Evolutionary conservation across 2,329 filamentous ascomycete genomes (phyloP), one percentile per base, ranked within the genome.

Genomic region (Fusarium verticillioides): DNA sequence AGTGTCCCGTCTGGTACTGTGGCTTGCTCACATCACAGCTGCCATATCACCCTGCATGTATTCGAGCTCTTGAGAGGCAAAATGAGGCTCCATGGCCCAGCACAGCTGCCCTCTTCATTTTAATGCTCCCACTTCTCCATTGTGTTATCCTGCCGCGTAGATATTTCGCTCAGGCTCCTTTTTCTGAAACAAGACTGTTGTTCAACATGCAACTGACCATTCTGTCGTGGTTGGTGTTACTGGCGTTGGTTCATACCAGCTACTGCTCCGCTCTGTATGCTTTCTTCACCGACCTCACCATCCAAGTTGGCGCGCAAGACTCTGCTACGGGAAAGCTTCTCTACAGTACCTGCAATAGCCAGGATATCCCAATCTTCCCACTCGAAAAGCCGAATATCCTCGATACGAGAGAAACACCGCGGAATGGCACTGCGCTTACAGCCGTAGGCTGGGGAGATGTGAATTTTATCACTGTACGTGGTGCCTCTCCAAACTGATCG

Each of bases 261-360:
- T 44, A 19, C 6, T 11, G 62, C 2, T 47, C 63, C 2, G 19
- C 63, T 16, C 19, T 66, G 7, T 66, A 66, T 28, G 62, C 63
- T 4, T 66, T 66, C 2, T 43, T 46, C 10, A 44, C 32, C 21
- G 43, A 50, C 18, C 13, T 63, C 18, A 40, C 62, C 5, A 34
- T 66, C 5, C 50, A 66, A n/a, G 62, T 66, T 11, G 63, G 63
- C 10, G 63, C 50, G 4, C 62, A 66, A n/a, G 63, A 66, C 6
- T 43, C 26, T 5, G 4, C 2, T 2, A 66, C 62, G 3, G 62
- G 63, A 11, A 60, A 50, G 8, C 58, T 66, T 2, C 32, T n/a
- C 2, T 66, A 66, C 16, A 66, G 63, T 8, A 60, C 26, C 19
- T 66, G 63, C 11, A 50, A 66, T 39, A 60, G 62, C 19, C 32